phyloP scores from a whole-genome alignment of 1,284 basidiomycete species.

The Rhizopogon parksii region DNA sequence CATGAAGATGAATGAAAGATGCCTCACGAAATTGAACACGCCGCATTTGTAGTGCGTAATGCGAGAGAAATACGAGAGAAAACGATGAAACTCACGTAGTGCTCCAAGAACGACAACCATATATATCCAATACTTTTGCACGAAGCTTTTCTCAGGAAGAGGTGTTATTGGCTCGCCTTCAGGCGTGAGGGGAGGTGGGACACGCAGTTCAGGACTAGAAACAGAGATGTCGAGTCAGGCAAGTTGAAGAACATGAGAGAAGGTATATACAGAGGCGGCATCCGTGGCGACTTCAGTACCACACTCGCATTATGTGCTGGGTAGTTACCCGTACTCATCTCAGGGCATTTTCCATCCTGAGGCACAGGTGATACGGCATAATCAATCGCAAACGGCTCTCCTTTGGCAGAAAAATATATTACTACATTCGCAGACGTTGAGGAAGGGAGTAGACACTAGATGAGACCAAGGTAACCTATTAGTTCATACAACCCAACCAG shows the following conservation, averaged over 20 bases:
- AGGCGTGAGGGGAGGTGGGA: slow-evolving; percentile 58
- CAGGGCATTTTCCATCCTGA: slow-evolving; percentile 58
- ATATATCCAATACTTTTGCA: slow-evolving; percentile 89
- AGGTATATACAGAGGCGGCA: slow-evolving; percentile 51
- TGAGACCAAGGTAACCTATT: slow-evolving; percentile 8
- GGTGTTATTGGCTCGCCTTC: slow-evolving; percentile 60
- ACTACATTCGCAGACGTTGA: slow-evolving; percentile 49
- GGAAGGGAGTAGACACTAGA: slow-evolving; percentile 54
- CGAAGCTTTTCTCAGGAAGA: slow-evolving; percentile 65
- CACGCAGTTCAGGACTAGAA: slow-evolving; percentile 55
- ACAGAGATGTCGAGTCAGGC: slow-evolving; percentile 4
- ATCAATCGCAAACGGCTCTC: slow-evolving; percentile 55
- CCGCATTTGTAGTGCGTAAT: too few relatives aligned
- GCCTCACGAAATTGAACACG: background rate
- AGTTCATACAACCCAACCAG: slow-evolving; percentile 6
- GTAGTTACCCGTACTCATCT: slow-evolving; percentile 16
- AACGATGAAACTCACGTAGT: slow-evolving; percentile 40
- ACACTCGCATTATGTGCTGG: slow-evolving; percentile 50
- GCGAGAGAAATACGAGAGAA: background rate
- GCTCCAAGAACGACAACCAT: slow-evolving; percentile 55
- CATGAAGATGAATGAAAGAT: background rate
- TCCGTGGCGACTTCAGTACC: slow-evolving; percentile 36
- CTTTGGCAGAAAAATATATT: slow-evolving; percentile 45
- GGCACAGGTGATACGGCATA: slow-evolving; percentile 63
- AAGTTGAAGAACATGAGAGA: slow-evolving; percentile 4